Evolutionary conservation across 164 flowering plant species (phyloP), one percentile per base, ranked within the genome.

Genomic region (Vitis cinerea): DNA sequence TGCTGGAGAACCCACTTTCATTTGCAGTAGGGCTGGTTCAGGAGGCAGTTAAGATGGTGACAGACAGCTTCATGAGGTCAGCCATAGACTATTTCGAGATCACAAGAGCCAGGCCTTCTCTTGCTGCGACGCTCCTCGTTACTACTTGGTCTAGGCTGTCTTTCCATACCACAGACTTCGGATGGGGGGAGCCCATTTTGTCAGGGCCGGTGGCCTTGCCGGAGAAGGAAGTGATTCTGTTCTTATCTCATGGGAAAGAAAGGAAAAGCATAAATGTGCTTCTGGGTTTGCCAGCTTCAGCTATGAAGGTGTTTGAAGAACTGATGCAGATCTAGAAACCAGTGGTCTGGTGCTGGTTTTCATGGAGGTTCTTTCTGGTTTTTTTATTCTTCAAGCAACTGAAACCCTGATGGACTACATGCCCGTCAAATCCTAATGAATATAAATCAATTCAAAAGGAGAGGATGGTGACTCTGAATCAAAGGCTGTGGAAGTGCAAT

Each of bases 161-260:
- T 2, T 93, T 93, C 73, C 87, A 91, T 73, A 79, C 83, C 0
- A 83, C 86, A 0, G 91, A 95, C 59, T 95, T 93, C 57, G 98
- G 98, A 1, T 95, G 99, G 99, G 99, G 99, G 7, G 92, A 86
- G 70, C 94, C 99, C 7, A 15, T 85, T 52, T 66, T 78, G 31
- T 88, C 96, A 0, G 97, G 98, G 2, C 97, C 98, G 0, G 99
- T 90, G 15, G 84, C 82, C 15, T 77, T 94, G 76, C 97, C 98
- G 0, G 96, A 90, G 76, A 94, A 88, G 79, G 98, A 90, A 72
- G 91, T 90, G 23, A 81, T 78, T 65, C 61, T 94, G 69, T 92
- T 94, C 71, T 80, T 94, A 7, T 83, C 97, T 27, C 87, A 87
- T 78, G 93, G 94, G 8, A 76, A 80, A 65, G 90, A 85, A 52